Percentiles rank a stretch among this genome's conserved stretches.
phyloP scores from a whole-genome alignment of 2,329 filamentous ascomycete genomes.

The Sordariomycetes sp. region DNA sequence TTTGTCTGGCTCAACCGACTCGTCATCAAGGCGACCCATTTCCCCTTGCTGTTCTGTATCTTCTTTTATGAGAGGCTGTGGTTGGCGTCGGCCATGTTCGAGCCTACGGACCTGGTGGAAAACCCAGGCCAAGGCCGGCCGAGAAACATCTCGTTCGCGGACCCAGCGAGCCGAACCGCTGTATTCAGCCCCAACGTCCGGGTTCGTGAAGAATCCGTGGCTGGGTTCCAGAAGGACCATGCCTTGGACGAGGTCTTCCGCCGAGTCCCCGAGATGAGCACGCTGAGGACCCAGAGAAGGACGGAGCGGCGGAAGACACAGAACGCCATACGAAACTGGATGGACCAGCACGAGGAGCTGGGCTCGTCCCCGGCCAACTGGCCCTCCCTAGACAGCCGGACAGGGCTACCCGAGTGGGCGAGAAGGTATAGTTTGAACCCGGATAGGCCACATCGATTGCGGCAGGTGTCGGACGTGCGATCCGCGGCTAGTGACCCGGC shows the following conservation, averaged over 20 bases:
- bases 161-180: conserved; percentile 43
- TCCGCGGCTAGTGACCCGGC: conserved; percentile 55
- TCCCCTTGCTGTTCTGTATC: conserved; percentile 77
- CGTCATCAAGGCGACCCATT: conserved; percentile 84
- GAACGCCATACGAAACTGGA: conserved; percentile 81
- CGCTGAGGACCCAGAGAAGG: conserved; percentile 47
- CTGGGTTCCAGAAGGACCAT: conserved; percentile 80
- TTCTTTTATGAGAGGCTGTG: conserved; percentile 79
- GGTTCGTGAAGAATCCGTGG: conserved; percentile 75
- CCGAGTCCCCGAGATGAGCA: conserved; percentile 53
- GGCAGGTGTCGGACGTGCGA: conserved; percentile 43
- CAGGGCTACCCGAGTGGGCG: conserved; percentile 31
- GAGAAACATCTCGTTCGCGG: conserved; percentile 44
- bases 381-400: conserved; percentile 33
- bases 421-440: conserved; percentile 41
- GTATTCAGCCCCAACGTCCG: conserved; percentile 65
- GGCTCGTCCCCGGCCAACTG: conserved; percentile 35
- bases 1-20: conserved; percentile 84
- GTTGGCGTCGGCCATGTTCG: conserved; percentile 65
- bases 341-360: conserved; percentile 58
- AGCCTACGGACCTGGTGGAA: conserved; percentile 79
- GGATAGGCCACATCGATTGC: conserved; percentile 34
- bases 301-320: conserved; percentile 63
- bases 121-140: conserved; percentile 42
- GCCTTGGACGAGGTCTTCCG: conserved; percentile 89